phyloP scores from a whole-genome alignment of 2,329 filamentous ascomycete species.

The Hypoxylon sp. region DNA sequence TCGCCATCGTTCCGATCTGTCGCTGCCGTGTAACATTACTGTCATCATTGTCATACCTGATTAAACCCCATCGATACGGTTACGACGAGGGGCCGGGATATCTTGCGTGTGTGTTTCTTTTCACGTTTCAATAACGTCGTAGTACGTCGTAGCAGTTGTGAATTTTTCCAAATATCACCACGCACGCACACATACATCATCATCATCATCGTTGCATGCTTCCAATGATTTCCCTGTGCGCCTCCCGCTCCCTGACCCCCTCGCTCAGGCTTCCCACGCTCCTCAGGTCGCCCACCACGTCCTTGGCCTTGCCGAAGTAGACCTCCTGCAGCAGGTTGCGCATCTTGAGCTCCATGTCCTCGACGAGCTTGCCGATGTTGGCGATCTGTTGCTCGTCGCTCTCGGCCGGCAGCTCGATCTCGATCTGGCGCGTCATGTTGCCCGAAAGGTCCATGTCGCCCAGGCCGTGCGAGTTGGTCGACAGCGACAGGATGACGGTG shows the following conservation, averaged over 20 bases:
- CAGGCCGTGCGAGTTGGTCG: constrained; percentile 70
- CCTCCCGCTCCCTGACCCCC: constrained; percentile 82
- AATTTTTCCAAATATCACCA: constrained; percentile 17
- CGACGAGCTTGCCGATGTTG: constrained; percentile 92
- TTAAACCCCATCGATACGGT: constrained; percentile 5
- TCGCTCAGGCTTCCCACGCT: constrained; percentile 88
- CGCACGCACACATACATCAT: too few species aligned
- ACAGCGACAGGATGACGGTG: constrained; percentile 92
- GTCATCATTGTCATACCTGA: constrained; percentile 31
- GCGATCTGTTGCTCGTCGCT: constrained; percentile 93
- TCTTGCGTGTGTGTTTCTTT: too few species aligned
- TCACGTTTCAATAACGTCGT: constrained; percentile 20
- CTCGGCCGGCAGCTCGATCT: constrained; percentile 89
- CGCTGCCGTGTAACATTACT: constrained; percentile 35
- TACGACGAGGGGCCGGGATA: constrained; percentile 21
- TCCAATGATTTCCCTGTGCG: constrained; percentile 88
- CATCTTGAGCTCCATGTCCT: constrained; percentile 99
- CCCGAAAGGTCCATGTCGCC: constrained; percentile 93
- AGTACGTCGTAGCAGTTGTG: constrained; percentile 1
- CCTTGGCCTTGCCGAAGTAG: constrained; percentile 99
- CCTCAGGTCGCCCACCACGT: constrained; percentile 94
- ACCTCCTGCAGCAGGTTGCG: constrained; percentile 97
- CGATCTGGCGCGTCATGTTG: constrained; percentile 97
- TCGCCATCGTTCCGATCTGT: constrained; percentile 33
- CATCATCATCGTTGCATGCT: constrained; percentile 55